These are phyloP conservation scores for Jamesozyma gamospora DNA, from an alignment of 805 yeast species.

Conservation along the genomic window DNA sequence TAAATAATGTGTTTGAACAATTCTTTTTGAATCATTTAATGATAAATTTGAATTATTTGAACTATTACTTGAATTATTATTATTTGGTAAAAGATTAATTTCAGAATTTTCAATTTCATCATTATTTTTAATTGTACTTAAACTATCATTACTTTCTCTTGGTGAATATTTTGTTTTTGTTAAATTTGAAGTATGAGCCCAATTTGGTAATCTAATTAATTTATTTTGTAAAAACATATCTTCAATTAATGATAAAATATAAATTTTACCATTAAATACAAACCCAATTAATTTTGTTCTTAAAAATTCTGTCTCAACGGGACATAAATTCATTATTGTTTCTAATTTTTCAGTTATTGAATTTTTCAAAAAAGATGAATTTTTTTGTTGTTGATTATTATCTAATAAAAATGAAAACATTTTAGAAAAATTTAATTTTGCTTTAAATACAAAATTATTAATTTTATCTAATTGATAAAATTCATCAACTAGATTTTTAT, in stretches of 20 bases:
- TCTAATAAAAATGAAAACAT: slow-evolving; percentile 18
- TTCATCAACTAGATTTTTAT: slow-evolving; percentile 68
- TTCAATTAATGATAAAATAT: slow-evolving; percentile 80
- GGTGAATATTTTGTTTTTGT: slow-evolving; percentile 9
- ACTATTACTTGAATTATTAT: too few species aligned
- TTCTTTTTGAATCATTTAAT: slow-evolving; percentile 8
- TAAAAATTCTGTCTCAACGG: slow-evolving; percentile 38
- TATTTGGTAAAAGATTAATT: neutral
- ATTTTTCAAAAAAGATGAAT: neutral
- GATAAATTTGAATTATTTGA: neutral
- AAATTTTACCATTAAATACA: slow-evolving; percentile 75
- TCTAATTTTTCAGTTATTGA: slow-evolving; percentile 17
- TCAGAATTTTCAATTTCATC: neutral
- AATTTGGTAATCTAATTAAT: slow-evolving; percentile 25
- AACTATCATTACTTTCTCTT: neutral
- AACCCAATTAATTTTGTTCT: slow-evolving; percentile 90
- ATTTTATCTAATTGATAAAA: slow-evolving; percentile 29
- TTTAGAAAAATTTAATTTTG: slow-evolving; percentile 23
- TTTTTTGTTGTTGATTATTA: slow-evolving; percentile 1
- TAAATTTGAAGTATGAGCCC: slow-evolving; percentile 30
- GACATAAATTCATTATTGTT: slow-evolving; percentile 22
- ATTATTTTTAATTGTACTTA: neutral
- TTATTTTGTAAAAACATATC: slow-evolving; percentile 70
- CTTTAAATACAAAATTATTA: slow-evolving; percentile 29
- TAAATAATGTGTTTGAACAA: slow-evolving; percentile 52